Conservation (phyloP, 305 asterid genomes). For the Solanum hybrid region DNA sequence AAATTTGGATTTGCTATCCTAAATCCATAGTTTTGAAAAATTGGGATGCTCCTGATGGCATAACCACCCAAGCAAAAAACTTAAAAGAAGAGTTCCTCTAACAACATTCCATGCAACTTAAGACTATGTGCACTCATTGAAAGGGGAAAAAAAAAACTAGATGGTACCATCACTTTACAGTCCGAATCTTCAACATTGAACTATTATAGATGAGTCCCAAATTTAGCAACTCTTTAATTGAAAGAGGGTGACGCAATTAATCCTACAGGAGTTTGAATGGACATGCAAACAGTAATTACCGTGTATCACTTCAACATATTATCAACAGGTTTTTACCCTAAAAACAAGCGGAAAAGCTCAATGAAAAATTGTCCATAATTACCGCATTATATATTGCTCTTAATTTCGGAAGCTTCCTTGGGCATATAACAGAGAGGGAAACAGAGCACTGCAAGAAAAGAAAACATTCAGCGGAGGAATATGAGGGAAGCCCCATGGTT, state of each 20-base stretch:
- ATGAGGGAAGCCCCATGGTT: neutral
- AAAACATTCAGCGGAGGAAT: neutral
- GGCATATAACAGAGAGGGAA: constrained; percentile 88
- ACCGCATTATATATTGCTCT: constrained; percentile 80
- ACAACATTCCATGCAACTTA: neutral
- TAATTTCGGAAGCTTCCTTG: constrained; percentile 84
- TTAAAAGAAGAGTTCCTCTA: neutral
- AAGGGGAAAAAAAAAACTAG: neutral
- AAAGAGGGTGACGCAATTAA: neutral
- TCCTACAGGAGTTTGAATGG: neutral
- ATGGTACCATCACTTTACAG: neutral
- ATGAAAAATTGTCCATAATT: constrained; percentile 15
- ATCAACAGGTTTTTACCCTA: neutral
- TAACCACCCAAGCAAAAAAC: neutral
- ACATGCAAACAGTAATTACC: neutral
- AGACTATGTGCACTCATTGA: neutral
- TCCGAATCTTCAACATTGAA: neutral
- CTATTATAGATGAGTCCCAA: neutral
- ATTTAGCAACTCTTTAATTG: neutral
- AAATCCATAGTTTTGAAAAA: neutral
- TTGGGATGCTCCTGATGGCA: neutral
- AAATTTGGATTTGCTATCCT: neutral
- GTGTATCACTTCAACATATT: constrained; percentile 1
- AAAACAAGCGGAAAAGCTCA: neutral
- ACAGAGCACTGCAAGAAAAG: constrained; percentile 59